A percentile compares a stretch with the other conserved stretches of the same genome.
These are phyloP conservation scores for Pythium aquatile DNA, from an alignment of 352 stramenopile species.

Conservation along the genomic window DNA sequence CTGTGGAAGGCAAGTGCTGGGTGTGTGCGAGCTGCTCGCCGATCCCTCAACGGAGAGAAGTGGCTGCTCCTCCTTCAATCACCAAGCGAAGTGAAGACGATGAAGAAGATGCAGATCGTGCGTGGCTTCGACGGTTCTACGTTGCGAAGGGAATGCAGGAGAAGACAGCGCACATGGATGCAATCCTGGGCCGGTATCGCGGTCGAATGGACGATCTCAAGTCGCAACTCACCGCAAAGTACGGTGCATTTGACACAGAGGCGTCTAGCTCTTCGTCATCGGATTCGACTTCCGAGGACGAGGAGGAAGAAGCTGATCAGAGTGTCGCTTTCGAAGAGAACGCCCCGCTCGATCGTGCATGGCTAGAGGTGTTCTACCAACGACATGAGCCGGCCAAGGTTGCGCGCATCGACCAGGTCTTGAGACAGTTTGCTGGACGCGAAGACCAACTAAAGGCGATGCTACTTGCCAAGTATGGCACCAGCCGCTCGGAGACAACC, in stretches of 20 bases:
- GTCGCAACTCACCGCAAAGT: slow-evolving; percentile 49
- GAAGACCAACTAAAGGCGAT: slow-evolving; percentile 64
- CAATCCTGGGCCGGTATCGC: slow-evolving; percentile 56
- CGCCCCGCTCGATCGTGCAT: slow-evolving; percentile 37
- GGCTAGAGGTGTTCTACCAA: slow-evolving; percentile 57
- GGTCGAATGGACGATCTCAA: slow-evolving; percentile 57
- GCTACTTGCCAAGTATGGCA: slow-evolving; percentile 55
- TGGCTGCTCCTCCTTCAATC: neutral
- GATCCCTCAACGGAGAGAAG: slow-evolving; percentile 2
- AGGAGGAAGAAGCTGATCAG: slow-evolving; percentile 18
- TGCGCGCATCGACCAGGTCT: slow-evolving; percentile 40
- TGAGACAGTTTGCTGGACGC: slow-evolving; percentile 59
- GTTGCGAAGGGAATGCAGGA: slow-evolving; percentile 33
- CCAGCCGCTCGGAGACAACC: neutral
- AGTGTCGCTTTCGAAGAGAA: slow-evolving; percentile 22
- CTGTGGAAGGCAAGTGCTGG: slow-evolving; percentile 1
- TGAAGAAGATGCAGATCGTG: slow-evolving; percentile 33
- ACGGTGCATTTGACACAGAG: slow-evolving; percentile 27
- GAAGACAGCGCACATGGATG: slow-evolving; percentile 56
- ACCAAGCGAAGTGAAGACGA: slow-evolving; percentile 17
- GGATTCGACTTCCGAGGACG: slow-evolving; percentile 26
- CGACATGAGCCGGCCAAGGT: slow-evolving; percentile 54
- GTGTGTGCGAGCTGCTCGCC: slow-evolving; percentile 21
- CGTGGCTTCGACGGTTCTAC: slow-evolving; percentile 57
- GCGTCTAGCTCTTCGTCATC: slow-evolving; percentile 14